Evolutionary conservation across 148 eudicot genomes (phyloP), one percentile per base, ranked within the genome.

Genomic region (Persicaria tinctoria): DNA sequence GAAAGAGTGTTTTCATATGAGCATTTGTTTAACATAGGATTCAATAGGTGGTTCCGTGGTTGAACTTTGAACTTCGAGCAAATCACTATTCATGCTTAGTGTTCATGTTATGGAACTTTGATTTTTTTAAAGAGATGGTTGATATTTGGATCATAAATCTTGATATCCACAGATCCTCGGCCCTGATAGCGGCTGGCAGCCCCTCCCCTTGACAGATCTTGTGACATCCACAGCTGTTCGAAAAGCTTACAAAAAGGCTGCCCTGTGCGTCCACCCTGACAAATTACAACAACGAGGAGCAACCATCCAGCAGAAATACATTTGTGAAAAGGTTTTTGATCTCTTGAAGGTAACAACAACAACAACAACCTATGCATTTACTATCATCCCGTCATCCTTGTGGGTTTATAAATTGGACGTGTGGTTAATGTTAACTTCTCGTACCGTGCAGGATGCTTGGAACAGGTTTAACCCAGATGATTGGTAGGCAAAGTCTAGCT

Each of bases 211-310:
- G 63, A 87, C 91, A 23, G 99, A 95, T 49, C 88, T 95, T 75
- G 64, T 95, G 76, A 83, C 93, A 51, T 79, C 90, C 53, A 82
- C 79, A 75, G 91, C 97, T 47, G 99, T 95, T 51, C 90, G 93
- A 82, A 96, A 96, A 81, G 97, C 97, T 78, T 96, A 92, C 81
- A 86, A 91, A 73, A 96, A 85, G 82, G 99, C 99, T 13, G 89
- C 92, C 76, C 89, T 96, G 1, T 90, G 85, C 76, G 99, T 96
- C 82, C 99, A 96, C 80, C 99, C 97, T 79, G 99, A 96, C 77
- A 96, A 96, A 78, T 76, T 96, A 82, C 99, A 96, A 80, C 99
- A 96, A 73, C 81, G 97, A 79, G 99, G 97, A 53, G 99, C 99
- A 76, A 86, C 78, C 81, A 82, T 92, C 80, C 96, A 90, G 79